Percentiles rank a stretch among this genome's conserved stretches.
Conservation (phyloP, 2,329 filamentous ascomycete genomes). For the Colletotrichum godetiae region DNA sequence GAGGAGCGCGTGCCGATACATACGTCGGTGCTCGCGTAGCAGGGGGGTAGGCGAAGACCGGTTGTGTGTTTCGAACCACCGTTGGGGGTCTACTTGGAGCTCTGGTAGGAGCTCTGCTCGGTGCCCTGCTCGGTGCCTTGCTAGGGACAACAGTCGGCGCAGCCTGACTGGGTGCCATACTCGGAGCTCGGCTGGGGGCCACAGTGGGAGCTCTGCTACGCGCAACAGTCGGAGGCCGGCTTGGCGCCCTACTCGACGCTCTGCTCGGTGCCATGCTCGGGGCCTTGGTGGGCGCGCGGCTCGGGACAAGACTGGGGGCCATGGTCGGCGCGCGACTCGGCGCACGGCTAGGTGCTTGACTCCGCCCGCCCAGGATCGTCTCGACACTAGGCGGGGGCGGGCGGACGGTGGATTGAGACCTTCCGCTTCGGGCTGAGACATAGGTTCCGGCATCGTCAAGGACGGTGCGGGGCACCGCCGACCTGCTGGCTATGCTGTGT, state of each 20-base stretch:
- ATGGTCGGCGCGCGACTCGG: constrained; percentile 41
- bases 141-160: constrained; percentile 2
- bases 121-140: constrained; percentile 11
- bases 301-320: neutral
- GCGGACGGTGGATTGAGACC: constrained; percentile 49
- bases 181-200: constrained; percentile 19
- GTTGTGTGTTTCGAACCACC: constrained; percentile 11
- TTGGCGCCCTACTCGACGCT: neutral
- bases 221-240: constrained; percentile 18
- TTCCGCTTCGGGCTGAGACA: constrained; percentile 55
- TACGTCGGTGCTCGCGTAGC: constrained; percentile 41
- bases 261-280: constrained; percentile 22
- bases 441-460: constrained; percentile 54
- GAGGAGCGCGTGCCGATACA: constrained; percentile 46
- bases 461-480: constrained; percentile 8
- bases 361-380: constrained; percentile 44
- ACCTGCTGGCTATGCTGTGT: constrained; percentile 42
- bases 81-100: constrained; percentile 16
- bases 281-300: constrained; percentile 41
- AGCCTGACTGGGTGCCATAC: constrained; percentile 24
- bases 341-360: constrained; percentile 43
- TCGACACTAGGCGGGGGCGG: constrained; percentile 41
- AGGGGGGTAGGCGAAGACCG: constrained; percentile 30
- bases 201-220: constrained; percentile 19
- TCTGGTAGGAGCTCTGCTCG: constrained; percentile 8